A percentile compares a stretch with the other conserved stretches of the same genome.
phyloP scores from a whole-genome alignment of 1,284 basidiomycete genomes.

The Somion occarium region DNA sequence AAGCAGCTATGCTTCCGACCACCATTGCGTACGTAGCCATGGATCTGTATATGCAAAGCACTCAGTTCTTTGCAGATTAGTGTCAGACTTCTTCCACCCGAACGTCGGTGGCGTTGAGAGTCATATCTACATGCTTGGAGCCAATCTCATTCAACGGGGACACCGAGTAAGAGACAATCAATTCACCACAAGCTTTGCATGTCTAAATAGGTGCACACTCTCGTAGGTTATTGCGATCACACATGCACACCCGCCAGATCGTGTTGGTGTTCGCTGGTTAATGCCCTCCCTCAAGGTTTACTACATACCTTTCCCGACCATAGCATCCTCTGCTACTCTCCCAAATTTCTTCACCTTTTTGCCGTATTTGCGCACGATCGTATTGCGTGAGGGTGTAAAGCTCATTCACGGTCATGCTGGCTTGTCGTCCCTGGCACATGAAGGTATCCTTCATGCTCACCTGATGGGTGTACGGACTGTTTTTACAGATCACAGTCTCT shows the following conservation, averaged over 20 bases:
- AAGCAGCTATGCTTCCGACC: neutral
- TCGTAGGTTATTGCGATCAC: constrained; percentile 78
- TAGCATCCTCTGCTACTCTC: constrained; percentile 87
- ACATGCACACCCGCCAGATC: constrained; percentile 82
- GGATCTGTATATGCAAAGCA: neutral
- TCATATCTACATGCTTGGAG: constrained; percentile 91
- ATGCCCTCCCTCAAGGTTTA: constrained; percentile 89
- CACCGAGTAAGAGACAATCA: constrained; percentile 73
- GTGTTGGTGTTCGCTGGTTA: constrained; percentile 88
- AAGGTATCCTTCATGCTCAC: constrained; percentile 87
- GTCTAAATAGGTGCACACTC: neutral
- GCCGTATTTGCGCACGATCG: constrained; percentile 86
- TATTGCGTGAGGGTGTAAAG: constrained; percentile 83
- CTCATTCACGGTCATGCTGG: constrained; percentile 93
- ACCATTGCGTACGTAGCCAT: neutral
- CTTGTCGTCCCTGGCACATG: constrained; percentile 87
- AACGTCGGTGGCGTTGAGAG: constrained; percentile 95
- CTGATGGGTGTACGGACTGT: constrained; percentile 82
- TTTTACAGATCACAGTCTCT: constrained; percentile 96
- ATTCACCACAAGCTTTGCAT: neutral
- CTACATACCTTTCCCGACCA: constrained; percentile 85
- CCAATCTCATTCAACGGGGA: constrained; percentile 78
- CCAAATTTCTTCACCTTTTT: constrained; percentile 93
- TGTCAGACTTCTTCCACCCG: constrained; percentile 97
- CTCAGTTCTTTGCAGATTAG: constrained; percentile 58